These are phyloP conservation scores for Trichoderma breve DNA, from an alignment of 2,329 filamentous ascomycete genomes.

Conservation along the genomic window DNA sequence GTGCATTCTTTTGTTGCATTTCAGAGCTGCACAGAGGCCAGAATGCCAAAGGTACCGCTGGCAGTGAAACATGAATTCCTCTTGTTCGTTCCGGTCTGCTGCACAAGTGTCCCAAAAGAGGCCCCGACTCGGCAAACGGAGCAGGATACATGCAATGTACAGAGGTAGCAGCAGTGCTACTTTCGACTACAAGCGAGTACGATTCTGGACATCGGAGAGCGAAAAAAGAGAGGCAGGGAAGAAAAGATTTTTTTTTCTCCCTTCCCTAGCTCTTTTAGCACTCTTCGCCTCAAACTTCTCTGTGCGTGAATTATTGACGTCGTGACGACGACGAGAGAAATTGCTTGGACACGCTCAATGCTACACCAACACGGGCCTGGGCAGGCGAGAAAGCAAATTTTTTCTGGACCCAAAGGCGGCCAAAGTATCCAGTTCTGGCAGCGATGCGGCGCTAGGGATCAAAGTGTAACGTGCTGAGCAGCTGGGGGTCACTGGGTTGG, in stretches of 20 bases:
- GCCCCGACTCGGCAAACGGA: neutral
- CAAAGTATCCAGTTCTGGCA: constrained; percentile 17
- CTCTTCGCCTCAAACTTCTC: neutral
- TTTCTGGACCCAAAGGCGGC: constrained; percentile 16
- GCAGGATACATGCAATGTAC: neutral
- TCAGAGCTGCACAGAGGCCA: neutral
- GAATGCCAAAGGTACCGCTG: neutral
- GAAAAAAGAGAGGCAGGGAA: neutral
- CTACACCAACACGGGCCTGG: constrained; percentile 6
- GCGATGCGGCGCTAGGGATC: constrained; percentile 17
- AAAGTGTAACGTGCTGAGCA: constrained; percentile 10
- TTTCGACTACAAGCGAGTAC: neutral
- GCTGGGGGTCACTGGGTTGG: constrained; percentile 21
- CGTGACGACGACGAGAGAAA: neutral
- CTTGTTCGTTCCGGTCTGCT: neutral
- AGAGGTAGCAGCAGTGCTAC: neutral
- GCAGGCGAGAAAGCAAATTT: constrained; percentile 11
- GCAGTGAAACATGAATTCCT: constrained; percentile 17
- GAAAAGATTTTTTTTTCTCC: neutral
- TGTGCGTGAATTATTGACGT: neutral
- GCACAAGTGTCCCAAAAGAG: neutral
- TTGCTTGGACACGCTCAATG: neutral
- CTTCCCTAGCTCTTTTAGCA: neutral
- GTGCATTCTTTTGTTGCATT: constrained; percentile 8
- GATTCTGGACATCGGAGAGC: neutral